These are phyloP conservation scores for Pseudoscleropodium purum DNA, from an alignment of 225 moss, liverwort and hornwort species.

Conservation along the genomic window DNA sequence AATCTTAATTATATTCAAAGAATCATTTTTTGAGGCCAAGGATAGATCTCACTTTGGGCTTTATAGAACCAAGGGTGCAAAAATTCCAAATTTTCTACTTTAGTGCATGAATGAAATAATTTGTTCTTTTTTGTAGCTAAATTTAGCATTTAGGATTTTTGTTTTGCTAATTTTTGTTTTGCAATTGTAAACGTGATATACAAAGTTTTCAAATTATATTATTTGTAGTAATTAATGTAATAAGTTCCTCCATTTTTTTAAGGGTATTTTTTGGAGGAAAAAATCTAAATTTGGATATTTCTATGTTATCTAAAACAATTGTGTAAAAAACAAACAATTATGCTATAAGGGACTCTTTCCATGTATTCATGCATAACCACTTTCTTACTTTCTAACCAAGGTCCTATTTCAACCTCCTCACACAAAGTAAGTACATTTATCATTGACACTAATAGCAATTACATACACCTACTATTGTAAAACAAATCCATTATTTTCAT, in stretches of 20 bases:
- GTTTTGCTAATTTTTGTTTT: no score
- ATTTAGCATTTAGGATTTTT: neutral
- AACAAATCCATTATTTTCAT: neutral
- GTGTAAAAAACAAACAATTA: neutral
- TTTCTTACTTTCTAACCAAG: rapidly evolving
- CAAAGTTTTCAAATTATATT: neutral
- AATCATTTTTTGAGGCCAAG: neutral
- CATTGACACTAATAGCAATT: neutral
- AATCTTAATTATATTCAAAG: neutral
- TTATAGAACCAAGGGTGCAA: no score
- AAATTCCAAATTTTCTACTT: neutral
- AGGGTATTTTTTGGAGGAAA: neutral
- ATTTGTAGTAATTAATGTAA: neutral
- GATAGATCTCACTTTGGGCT: neutral
- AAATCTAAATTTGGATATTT: neutral
- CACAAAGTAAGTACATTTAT: neutral
- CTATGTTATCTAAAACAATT: rapidly evolving
- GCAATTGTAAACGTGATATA: neutral
- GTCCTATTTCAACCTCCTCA: rapidly evolving
- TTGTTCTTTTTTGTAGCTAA: neutral
- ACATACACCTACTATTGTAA: no score
- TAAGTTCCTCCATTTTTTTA: rapidly evolving
- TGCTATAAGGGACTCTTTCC: rapidly evolving
- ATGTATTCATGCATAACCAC: neutral
- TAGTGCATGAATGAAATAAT: neutral